Base-by-base conservation (phyloP, 345 rosid species). In the Linum tenue region DNA sequence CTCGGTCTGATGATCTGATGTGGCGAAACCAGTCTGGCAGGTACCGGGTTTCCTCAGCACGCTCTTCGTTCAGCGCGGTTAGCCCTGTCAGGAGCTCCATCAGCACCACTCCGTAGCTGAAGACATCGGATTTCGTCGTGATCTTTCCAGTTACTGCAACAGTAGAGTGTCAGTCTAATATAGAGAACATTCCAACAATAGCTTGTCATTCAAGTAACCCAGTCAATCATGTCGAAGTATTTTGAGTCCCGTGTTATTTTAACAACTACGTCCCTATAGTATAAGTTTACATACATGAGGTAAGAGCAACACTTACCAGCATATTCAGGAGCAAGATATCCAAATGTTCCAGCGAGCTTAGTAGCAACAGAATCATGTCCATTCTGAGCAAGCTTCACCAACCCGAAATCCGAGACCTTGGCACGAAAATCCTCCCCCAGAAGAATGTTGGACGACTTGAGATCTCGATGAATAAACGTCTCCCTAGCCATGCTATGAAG, bases 241-340 rank as follows among this genome's bases (percentile, higher is more conserved):
- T 11, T 15, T 3, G 4, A 55, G 16, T 14, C 12, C 12, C 12
- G n/a, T 12, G 4, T 55, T 55, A 11, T 55, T 22, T 55, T 14
- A 55, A 55, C 16, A 4, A 11, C 58, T 11, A 14, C 15, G 0
- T 55, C 16, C 58, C n/a, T 1, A 55, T 15, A 4, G 15, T 55
- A n/a, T n/a, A n/a, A n/a, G n/a, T n/a, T n/a, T n/a, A n/a, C n/a
- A n/a, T n/a, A n/a, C n/a, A n/a, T n/a, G n/a, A n/a, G n/a, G n/a
- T 36, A 31, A 10, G 22, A 58, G 35, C 31, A 65, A 22, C 7
- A 53, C 67, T 64, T 75, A 82, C 90, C 84, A 41, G 89, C 84
- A 73, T 84, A 84, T 80, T 82, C 86, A 15, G 86, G 89, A 50
- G 86, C 86, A 60, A 79, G 82, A 70, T 84, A 84, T 3, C 89